Evolutionary conservation across 352 stramenopile genomes (phyloP).

Genomic region (Pythium biforme): DNA sequence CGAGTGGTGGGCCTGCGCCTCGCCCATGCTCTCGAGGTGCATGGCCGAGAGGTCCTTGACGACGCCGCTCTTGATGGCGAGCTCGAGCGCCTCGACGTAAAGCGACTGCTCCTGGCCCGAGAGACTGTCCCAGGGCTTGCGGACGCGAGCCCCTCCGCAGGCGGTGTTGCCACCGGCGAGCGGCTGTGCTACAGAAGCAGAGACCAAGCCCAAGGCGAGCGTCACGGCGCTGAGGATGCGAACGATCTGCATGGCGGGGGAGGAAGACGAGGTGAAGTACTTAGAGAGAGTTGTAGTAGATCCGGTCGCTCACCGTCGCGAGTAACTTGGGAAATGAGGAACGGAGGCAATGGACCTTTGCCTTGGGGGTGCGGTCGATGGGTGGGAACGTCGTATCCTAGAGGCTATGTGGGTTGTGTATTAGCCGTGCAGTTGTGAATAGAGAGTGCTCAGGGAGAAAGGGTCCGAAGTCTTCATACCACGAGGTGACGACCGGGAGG

Average conservation of each 20-base stretch:
- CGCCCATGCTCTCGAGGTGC: slow-evolving; percentile 41
- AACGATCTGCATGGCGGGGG: slow-evolving; percentile 13
- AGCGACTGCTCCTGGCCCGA: slow-evolving; percentile 43
- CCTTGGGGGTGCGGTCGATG: not conserved
- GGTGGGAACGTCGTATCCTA: too few relatives aligned
- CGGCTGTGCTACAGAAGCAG: not conserved
- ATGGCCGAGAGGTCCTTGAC: slow-evolving; percentile 53
- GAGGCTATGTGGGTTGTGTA: too few relatives aligned
- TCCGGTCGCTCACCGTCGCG: not conserved
- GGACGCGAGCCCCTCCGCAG: slow-evolving; percentile 42
- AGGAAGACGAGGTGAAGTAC: not conserved
- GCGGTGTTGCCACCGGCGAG: slow-evolving; percentile 49
- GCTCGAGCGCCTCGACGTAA: slow-evolving; percentile 50
- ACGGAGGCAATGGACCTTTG: not conserved
- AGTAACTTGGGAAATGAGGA: slow-evolving; percentile 12
- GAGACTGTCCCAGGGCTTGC: slow-evolving; percentile 52
- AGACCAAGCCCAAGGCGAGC: slow-evolving; percentile 10
- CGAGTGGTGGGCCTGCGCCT: slow-evolving; percentile 52
- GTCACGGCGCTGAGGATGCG: slow-evolving; percentile 12
- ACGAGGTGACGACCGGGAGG: not conserved
- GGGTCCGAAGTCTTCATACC: not conserved
- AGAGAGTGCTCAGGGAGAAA: not conserved
- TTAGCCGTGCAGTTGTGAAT: not conserved
- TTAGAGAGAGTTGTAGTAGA: not conserved
- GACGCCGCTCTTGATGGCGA: slow-evolving; percentile 42